Base-by-base conservation (phyloP, 768 basidiomycete genomes). In the Kondoa subrosea region DNA sequence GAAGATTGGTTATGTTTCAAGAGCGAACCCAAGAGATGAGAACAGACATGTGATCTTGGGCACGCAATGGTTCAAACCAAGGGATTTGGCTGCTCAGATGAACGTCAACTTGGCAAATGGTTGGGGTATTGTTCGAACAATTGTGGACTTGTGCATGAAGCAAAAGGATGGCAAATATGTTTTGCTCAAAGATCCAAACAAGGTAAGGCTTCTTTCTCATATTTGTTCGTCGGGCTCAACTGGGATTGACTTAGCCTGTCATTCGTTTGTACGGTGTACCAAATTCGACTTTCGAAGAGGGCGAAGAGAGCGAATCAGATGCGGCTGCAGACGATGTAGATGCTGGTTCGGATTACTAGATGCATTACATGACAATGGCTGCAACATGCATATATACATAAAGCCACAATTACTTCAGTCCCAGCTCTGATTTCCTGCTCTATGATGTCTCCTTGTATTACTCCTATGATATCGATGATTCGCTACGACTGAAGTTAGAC, bases 1-100 rank as follows among this genome's bases (percentile, higher is more conserved):
- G 85, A 99, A 97, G 80, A 90, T 97, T 76, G 93, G 92, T 90
- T 93, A 92, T 79, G 90, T 97, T 73, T 92, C 93, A 14, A 89
- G 95, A 58, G 88, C 84, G 32, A 91, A 87, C 76, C 87, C 92
- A 58, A 87, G 91, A 72, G 95, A 99, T 77, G 89, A 91, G 75
- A 88, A 89, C 27, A 88, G 92, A 62, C 95, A 99, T 79, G 86
- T 91, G 76, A 91, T 97, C 73, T 81, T 99, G 71, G 92, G 89
- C 78, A 89, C 92, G 0, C 88, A 91, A 29, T 91, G 91, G 25
- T 85, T 91, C 83, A 89, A 93, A 65, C 93, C 95, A 3, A 82
- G 83, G 25, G 95, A 97, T 71, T 97, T 97, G 74, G 92, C 95
- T 8, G 82, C 81, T 4, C 95, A 97, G 78, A 87, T 97, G 72